Evolutionary conservation across 1,284 basidiomycete species (phyloP).

Genomic region (Gymnopus androsaceus): DNA sequence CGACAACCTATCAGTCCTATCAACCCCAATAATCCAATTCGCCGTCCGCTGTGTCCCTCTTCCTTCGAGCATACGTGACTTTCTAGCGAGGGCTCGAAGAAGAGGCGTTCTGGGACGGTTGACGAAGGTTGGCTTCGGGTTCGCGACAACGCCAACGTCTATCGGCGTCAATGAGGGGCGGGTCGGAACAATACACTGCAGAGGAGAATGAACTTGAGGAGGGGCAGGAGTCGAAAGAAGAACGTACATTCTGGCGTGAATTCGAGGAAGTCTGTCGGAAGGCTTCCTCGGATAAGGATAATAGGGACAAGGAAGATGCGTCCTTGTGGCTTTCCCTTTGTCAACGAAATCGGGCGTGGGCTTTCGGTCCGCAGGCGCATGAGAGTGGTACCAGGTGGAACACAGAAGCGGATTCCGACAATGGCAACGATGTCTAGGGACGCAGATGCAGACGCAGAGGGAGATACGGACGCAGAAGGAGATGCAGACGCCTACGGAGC

Average conservation of each 20-base stretch:
- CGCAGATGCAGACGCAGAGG: background rate
- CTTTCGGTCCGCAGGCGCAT: constrained; percentile 76
- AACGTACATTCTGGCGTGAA: constrained; percentile 79
- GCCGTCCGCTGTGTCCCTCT: constrained; percentile 83
- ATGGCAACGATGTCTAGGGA: no score
- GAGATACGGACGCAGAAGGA: background rate
- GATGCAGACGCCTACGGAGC: background rate
- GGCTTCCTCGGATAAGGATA: constrained; percentile 39
- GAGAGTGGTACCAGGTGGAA: background rate
- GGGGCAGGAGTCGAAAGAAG: constrained; percentile 59
- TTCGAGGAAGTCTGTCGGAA: constrained; percentile 68
- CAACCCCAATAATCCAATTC: constrained; percentile 73
- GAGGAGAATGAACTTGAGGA: constrained; percentile 58
- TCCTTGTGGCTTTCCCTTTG: no score
- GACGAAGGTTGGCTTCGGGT: constrained; percentile 50
- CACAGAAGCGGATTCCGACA: no score
- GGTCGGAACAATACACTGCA: constrained; percentile 33
- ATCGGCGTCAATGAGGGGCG: background rate
- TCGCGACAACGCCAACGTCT: constrained; percentile 38
- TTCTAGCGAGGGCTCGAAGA: constrained; percentile 44
- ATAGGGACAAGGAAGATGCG: no score
- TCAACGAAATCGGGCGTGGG: constrained; percentile 77
- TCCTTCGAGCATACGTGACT: constrained; percentile 67
- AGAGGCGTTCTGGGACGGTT: constrained; percentile 1
- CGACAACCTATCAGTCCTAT: constrained; percentile 11